Evolutionary conservation across 495 filamentous ascomycete genomes (phyloP), one percentile per base, ranked within the genome.

Genomic region (Neurospora sp.): DNA sequence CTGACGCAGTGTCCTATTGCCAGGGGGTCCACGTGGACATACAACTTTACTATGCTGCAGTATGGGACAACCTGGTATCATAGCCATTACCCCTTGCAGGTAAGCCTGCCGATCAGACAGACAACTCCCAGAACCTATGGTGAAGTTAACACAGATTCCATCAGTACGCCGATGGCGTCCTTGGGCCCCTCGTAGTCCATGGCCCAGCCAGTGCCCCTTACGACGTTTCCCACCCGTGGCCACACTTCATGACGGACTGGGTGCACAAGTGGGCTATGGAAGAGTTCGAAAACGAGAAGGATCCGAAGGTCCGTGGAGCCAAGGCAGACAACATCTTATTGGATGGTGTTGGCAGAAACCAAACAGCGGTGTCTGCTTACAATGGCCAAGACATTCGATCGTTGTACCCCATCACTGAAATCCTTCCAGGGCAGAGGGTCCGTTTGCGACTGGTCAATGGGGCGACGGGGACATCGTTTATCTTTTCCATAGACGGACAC

Each of bases 1-100:
- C 77, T 87, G 41, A 78, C 80, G 5, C 84, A 87, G 73, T 87
- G 85, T 73, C 86, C 85, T 6, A 82, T 87, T 44, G 77, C 84
- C 16, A 83, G 86, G 7, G 79, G 80, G 3, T 71, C 69, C 5
- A 77, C 70, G 2, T 81, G 83, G 69, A 84, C 80, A 1, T 85
- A 85, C 79, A 80, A 76, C 10, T 87, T 86, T 77, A 76, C 72
- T 8, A 79, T 86, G 11, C 82, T 83, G 40, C 81, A 86, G 69
- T 89, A 88, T 72, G 87, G 88, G 41, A 84, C 83, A 11, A 81
- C 80, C 4, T 88, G 85, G 85, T 89, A 85, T 53, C 88, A 89
- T 70, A 81, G 82, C 27, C 87, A 89, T 72, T 88, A 85, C 77
- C 78, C 77, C 8, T 81, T 82, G 39, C 74, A 76, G 59, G 53